Evolutionary conservation across 2,329 filamentous ascomycete species (phyloP).

Genomic region (Colletotrichum tamarilloi): DNA sequence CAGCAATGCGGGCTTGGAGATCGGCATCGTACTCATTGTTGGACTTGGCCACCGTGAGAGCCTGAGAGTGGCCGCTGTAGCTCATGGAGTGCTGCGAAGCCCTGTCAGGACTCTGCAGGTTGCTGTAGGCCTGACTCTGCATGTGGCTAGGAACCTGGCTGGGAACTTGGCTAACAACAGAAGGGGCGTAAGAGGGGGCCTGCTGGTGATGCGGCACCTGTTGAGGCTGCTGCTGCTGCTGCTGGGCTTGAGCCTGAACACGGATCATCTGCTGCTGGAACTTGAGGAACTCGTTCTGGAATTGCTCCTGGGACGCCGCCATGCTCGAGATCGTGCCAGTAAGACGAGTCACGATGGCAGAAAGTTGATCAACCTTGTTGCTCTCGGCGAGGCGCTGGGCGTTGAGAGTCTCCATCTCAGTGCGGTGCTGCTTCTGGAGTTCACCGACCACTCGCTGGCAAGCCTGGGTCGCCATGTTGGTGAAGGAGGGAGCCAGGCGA

Average conservation of each 20-base stretch:
- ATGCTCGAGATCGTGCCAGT: conserved; percentile 77
- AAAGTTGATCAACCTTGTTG: conserved; percentile 79
- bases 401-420: conserved; percentile 62
- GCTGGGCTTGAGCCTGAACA: conserved; percentile 49
- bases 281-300: conserved; percentile 73
- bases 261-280: conserved; percentile 61
- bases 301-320: conserved; percentile 74
- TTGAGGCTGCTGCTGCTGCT: conserved; percentile 27
- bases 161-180: conserved; percentile 30
- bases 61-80: conserved; percentile 34
- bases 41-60: conserved; percentile 29
- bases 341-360: conserved; percentile 72
- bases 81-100: conserved; percentile 33
- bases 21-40: conserved; percentile 55
- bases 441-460: conserved; percentile 76
- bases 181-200: conserved; percentile 28
- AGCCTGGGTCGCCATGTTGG: conserved; percentile 71
- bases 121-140: conserved; percentile 39
- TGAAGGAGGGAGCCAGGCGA: conserved; percentile 74
- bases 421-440: conserved; percentile 70
- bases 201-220: conserved; percentile 29
- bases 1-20: conserved; percentile 63
- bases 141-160: conserved; percentile 23
- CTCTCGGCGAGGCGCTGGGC: conserved; percentile 62
- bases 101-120: conserved; percentile 36